A percentile compares a stretch with the other conserved stretches of the same genome.
Conservation (phyloP, 139 green algal species). For the Chlamydomonas incerta region DNA sequence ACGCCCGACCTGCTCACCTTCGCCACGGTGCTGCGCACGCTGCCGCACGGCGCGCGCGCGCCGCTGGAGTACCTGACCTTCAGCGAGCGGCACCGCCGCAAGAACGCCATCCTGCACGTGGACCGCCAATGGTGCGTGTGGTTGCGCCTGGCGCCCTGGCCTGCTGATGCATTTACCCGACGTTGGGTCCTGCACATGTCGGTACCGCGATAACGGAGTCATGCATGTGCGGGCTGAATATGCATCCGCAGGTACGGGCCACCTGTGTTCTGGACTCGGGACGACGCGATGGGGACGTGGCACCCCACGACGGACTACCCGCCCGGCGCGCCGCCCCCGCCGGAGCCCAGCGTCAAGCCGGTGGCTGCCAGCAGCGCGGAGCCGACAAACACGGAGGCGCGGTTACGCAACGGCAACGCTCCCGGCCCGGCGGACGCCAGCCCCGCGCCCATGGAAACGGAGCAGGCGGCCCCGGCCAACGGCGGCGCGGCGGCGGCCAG, state of each 20-base stretch:
- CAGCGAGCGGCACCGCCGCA: constrained; percentile 72
- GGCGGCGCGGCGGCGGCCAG: neutral
- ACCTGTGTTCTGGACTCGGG: constrained; percentile 76
- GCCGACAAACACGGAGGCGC: neutral
- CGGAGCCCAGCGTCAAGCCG: constrained; percentile 7
- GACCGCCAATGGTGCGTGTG: constrained; percentile 77
- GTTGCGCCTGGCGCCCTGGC: too few species aligned
- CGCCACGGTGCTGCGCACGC: constrained; percentile 46
- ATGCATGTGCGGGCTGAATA: too few species aligned
- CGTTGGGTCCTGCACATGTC: too few species aligned
- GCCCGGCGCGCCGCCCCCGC: constrained; percentile 38
- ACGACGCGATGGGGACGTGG: constrained; percentile 72
- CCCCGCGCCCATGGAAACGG: neutral
- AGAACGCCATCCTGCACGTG: constrained; percentile 71
- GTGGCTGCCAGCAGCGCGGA: neutral
- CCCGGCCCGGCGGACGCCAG: neutral
- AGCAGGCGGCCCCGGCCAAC: neutral
- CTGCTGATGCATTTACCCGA: too few species aligned
- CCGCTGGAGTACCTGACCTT: constrained; percentile 85
- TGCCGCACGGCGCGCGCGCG: constrained; percentile 70
- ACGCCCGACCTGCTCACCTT: constrained; percentile 76
- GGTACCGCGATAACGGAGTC: too few species aligned
- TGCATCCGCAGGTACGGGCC: constrained; percentile 74
- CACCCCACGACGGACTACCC: constrained; percentile 61
- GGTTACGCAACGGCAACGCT: neutral